These are phyloP conservation scores for Penicillium pancosmium DNA, from an alignment of 495 filamentous ascomycete genomes.

Conservation along the genomic window DNA sequence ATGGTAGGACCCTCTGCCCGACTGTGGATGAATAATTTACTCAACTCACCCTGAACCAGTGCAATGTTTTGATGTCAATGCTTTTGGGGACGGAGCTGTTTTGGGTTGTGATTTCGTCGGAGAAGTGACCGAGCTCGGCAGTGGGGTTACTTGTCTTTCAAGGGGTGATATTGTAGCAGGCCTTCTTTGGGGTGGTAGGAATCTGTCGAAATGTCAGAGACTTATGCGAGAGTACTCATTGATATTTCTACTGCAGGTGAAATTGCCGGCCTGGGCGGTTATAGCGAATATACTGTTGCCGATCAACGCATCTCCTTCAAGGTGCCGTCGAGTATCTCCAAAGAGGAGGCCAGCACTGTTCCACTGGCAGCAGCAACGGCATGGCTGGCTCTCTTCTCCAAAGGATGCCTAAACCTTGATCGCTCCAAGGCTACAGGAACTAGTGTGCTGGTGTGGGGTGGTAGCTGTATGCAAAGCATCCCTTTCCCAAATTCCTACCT, in stretches of 20 bases:
- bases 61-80: slow-evolving; percentile 28
- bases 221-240: too few species aligned
- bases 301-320: slow-evolving; percentile 32
- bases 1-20: slow-evolving; percentile 15
- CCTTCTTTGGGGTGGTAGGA: neutral
- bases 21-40: neutral
- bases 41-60: slow-evolving; percentile 8
- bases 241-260: slow-evolving; percentile 8
- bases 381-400: slow-evolving; percentile 34
- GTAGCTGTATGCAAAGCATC: slow-evolving; percentile 28
- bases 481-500: neutral
- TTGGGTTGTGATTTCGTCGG: slow-evolving; percentile 59
- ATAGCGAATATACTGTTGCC: slow-evolving; percentile 24
- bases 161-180: too few species aligned
- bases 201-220: neutral
- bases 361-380: slow-evolving; percentile 33
- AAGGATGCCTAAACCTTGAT: slow-evolving; percentile 26
- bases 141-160: too few species aligned
- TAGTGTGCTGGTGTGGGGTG: slow-evolving; percentile 36
- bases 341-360: slow-evolving; percentile 27
- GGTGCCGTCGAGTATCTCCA: slow-evolving; percentile 20
- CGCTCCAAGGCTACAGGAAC: slow-evolving; percentile 6
- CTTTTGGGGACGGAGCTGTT: slow-evolving; percentile 37
- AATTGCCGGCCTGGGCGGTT: slow-evolving; percentile 1
- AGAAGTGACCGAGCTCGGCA: slow-evolving; percentile 30